Evolutionary conservation across 345 rosid species (phyloP).

Genomic region (Rhodamnia rubescens): DNA sequence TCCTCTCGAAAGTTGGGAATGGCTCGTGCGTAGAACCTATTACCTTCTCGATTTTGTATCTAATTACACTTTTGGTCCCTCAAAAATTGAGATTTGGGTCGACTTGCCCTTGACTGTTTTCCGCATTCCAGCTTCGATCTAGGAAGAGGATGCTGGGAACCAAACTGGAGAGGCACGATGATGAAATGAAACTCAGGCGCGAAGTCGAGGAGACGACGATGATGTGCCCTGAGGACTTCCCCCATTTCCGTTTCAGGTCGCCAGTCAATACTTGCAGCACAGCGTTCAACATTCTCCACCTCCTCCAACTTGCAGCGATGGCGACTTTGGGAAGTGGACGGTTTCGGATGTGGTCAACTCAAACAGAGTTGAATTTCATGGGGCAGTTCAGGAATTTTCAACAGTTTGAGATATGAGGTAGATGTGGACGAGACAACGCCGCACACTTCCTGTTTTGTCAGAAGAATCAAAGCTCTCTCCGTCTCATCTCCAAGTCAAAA

Average conservation of each 20-base stretch:
- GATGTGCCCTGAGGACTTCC: neutral
- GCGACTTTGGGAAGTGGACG: neutral
- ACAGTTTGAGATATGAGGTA: constrained; percentile 11
- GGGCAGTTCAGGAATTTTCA: constrained; percentile 1
- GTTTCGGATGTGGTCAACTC: constrained; percentile 4
- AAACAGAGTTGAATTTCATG: neutral
- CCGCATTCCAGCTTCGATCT: neutral
- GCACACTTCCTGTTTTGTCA: neutral
- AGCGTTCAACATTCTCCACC: neutral
- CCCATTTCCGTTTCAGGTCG: neutral
- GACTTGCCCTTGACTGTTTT: neutral
- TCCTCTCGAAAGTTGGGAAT: neutral
- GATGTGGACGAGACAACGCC: neutral
- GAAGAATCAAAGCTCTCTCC: neutral
- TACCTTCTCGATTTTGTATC: neutral
- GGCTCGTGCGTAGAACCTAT: neutral
- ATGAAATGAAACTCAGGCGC: neutral
- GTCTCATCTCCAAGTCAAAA: neutral
- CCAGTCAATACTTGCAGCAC: too few species aligned
- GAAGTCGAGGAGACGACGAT: neutral
- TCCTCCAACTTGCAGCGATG: accelerated
- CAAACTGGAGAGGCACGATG: neutral
- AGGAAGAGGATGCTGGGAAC: neutral
- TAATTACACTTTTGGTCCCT: neutral
- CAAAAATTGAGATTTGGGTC: neutral